These are phyloP conservation scores for Desmodesmus armatus DNA, from an alignment of 139 green algal species.

Conservation along the genomic window DNA sequence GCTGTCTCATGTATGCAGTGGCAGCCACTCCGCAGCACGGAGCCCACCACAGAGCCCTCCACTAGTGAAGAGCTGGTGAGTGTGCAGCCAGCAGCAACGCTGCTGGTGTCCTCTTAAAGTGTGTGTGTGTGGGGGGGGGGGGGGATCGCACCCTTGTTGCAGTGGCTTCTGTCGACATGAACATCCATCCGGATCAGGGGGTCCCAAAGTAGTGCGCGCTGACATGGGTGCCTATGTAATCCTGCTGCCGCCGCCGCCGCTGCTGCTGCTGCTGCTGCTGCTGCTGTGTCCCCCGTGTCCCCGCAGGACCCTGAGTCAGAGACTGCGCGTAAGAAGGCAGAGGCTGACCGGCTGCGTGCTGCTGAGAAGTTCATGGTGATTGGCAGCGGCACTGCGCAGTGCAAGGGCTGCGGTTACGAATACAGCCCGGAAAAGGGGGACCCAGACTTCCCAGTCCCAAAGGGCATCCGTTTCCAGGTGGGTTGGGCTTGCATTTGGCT, in stretches of 20 bases:
- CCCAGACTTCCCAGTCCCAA: constrained; percentile 88
- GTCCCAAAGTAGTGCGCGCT: not conserved
- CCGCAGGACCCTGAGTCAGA: constrained; percentile 66
- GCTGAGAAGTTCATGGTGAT: constrained; percentile 95
- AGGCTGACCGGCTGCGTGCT: constrained; percentile 81
- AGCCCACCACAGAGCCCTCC: constrained; percentile 40
- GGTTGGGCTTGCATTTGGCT: no score
- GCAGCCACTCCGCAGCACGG: not conserved
- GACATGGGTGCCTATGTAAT: not conserved
- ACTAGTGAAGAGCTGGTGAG: constrained; percentile 30
- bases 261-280: not conserved
- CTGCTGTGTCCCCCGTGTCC: not conserved
- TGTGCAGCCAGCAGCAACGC: not conserved
- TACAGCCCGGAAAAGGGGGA: constrained; percentile 88
- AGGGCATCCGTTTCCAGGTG: constrained; percentile 80
- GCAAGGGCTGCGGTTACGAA: constrained; percentile 84
- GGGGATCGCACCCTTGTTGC: no score
- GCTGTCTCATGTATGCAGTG: not conserved
- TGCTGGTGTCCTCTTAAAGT: no score
- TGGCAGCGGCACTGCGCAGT: constrained; percentile 79
- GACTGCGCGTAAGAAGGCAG: constrained; percentile 64
- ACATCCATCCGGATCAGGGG: not conserved
- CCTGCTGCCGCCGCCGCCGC: not conserved
- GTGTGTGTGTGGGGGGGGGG: no score
- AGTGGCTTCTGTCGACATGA: not conserved